Base-by-base conservation (phyloP, 2,329 filamentous ascomycete species). In the Claviceps digitariae region DNA sequence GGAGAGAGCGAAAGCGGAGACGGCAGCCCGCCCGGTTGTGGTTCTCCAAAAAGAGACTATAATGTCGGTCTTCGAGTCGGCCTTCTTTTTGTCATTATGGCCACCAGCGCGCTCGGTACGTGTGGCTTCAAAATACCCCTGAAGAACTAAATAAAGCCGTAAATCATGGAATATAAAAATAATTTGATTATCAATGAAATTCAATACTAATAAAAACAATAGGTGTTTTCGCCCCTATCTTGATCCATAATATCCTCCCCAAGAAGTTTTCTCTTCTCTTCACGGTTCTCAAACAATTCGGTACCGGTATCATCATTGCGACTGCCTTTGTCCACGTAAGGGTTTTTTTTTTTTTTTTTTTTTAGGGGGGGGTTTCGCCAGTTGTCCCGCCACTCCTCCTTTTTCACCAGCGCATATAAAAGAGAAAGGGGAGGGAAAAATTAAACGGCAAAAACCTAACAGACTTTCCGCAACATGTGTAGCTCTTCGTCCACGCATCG, bases 401-500 rank as follows among this genome's bases (percentile, higher is more conserved):
- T n/a, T n/a, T n/a, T n/a, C n/a, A n/a, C 9, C 20, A 1, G 31
- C 10, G 34, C 10, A 36, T 36, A n/a, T 7, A n/a, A 43, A 21
- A 43, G 8, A 21, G 8, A 25, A 25, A 21, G 9, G 5, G 12
- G 1, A 21, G 17, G 5, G 38, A 23, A 15, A 9, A 20, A 36
- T 15, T 15, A 36, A 36, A 36, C 8, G 17, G 23, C 40, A 15
- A 36, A 45, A 36, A 12, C 20, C 51, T 15, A 27, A 31, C 47
- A 60, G 4, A n/a, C 55, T 46, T n/a, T 7, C 25, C n/a, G 50
- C 15, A 34, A 31, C 25, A 10, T 15, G 10, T 20, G 12, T n/a
- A 87, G 81, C 76, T 90, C 12, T 82, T 83, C 61, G 88, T 84
- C 0, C 85, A 90, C 57, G 84, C 86, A 0, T 68, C 74, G 8